A percentile compares a stretch with the other conserved stretches of the same genome.
Evolutionary conservation across 257 asterid species (phyloP).

Genomic region (Solanum neorickii): DNA sequence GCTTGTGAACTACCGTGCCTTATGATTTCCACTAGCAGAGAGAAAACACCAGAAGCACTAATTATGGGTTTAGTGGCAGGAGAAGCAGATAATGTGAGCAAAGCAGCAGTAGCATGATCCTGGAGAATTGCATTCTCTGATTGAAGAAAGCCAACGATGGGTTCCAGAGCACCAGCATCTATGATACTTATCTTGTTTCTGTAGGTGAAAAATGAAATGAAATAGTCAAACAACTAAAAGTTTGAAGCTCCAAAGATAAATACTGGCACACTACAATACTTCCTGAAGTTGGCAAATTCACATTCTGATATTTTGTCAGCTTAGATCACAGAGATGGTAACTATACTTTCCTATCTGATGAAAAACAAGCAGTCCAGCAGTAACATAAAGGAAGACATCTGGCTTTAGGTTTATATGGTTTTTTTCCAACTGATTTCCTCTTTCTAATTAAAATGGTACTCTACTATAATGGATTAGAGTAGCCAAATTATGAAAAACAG

Average conservation of each 20-base stretch:
- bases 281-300: not conserved
- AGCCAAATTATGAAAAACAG: not conserved
- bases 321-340: not conserved
- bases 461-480: not conserved
- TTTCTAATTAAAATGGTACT: not conserved
- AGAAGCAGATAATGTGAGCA: slow-evolving; percentile 85
- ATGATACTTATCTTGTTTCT: slow-evolving; percentile 75
- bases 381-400: not conserved
- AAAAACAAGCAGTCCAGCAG: not conserved
- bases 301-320: not conserved
- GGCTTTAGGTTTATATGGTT: not conserved
- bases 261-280: not conserved
- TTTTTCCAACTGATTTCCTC: not conserved
- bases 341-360: not conserved
- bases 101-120: slow-evolving; percentile 74
- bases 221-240: not conserved
- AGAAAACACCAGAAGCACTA: slow-evolving; percentile 69
- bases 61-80: slow-evolving; percentile 80
- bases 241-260: not conserved
- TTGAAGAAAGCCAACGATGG: slow-evolving; percentile 61
- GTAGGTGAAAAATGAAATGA: slow-evolving; percentile 11
- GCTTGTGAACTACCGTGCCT: slow-evolving; percentile 46
- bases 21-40: slow-evolving; percentile 58
- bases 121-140: slow-evolving; percentile 46
- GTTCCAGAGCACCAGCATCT: slow-evolving; percentile 70